phyloP scores from a whole-genome alignment of 2,329 filamentous ascomycete genomes.

The Fusarium paranaense region DNA sequence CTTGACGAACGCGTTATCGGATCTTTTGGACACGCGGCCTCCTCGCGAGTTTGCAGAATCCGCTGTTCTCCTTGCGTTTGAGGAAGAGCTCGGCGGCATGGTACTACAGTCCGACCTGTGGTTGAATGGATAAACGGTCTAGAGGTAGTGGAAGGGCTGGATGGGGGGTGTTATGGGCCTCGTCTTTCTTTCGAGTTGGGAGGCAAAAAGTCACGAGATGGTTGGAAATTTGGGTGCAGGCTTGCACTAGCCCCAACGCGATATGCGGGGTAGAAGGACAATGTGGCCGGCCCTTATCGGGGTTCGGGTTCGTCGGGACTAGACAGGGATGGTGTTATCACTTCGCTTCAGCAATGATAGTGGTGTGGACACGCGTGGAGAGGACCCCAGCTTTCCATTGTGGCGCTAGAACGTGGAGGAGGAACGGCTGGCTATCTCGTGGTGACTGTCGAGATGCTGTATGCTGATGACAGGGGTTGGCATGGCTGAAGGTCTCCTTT shows the following conservation, averaged over 20 bases:
- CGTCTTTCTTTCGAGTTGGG: background rate
- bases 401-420: constrained; percentile 2
- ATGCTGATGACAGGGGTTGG: background rate
- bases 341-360: background rate
- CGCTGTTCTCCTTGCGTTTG: constrained; percentile 28
- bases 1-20: constrained; percentile 39
- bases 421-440: background rate
- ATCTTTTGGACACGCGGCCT: constrained; percentile 41
- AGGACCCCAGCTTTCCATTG: constrained; percentile 1
- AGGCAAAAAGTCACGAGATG: constrained; percentile 6
- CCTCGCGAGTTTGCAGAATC: constrained; percentile 22
- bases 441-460: background rate
- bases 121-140: background rate
- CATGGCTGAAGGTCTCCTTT: background rate
- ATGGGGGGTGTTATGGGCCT: background rate
- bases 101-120: background rate
- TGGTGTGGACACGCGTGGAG: background rate
- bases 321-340: background rate
- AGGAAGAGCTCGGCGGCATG: constrained; percentile 36
- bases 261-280: constrained; percentile 5
- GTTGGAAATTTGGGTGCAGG: constrained; percentile 1
- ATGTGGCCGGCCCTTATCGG: constrained; percentile 1
- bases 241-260: background rate
- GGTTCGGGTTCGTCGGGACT: background rate
- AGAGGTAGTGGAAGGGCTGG: background rate